Evolutionary conservation across 192 early-diverging fungal species (phyloP), one percentile per base, ranked within the genome.

Genomic region (Dimargaris xerosporica): DNA sequence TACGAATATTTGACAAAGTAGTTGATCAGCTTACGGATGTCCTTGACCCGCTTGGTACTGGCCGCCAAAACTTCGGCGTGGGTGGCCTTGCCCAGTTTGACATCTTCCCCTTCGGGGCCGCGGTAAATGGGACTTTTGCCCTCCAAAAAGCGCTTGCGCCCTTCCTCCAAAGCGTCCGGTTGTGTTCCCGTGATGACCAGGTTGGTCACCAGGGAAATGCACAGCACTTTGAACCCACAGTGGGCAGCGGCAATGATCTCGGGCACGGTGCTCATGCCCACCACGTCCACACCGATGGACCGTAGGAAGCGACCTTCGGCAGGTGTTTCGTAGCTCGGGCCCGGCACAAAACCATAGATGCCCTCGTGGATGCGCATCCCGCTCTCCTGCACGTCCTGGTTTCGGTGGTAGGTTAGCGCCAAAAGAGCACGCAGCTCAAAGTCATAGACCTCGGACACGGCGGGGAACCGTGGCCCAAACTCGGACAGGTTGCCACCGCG

Each of bases 221-320:
- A 90, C 45, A 96, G 67, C 5, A 93, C 85, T 44, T 80, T 74
- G 48, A 96, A 76, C 11, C 90, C 90, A 48, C 82, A 80, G 66
- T 96, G 91, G 15, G 82, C 75, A 21, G 91, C 91, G n/a, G 87
- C 82, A 47, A 93, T 72, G 19, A 92, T 86, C 63, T 96, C 93
- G 0, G 93, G 91, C 41, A 88, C 83, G 5, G 90, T 94, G 17
- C 83, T 87, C 83, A 93, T 91, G 23, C 92, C 91, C 13, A 96
- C 85, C 47, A 81, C 80, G 70, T 94, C 91, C 15, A 79, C 91
- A 34, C 89, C 89, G 21, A 86, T 67, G 11, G 31, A 21, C 10
- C 78, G 76, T 63, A 96, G 73, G 64, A 82, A 82, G 41, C 85
- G 63, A 58, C 84, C 81, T 67, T 96, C 93, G 1, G 90, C 88